These are phyloP conservation scores for Cryptococcus wingfieldii DNA, from an alignment of 1,284 basidiomycete genomes.

Conservation along the genomic window DNA sequence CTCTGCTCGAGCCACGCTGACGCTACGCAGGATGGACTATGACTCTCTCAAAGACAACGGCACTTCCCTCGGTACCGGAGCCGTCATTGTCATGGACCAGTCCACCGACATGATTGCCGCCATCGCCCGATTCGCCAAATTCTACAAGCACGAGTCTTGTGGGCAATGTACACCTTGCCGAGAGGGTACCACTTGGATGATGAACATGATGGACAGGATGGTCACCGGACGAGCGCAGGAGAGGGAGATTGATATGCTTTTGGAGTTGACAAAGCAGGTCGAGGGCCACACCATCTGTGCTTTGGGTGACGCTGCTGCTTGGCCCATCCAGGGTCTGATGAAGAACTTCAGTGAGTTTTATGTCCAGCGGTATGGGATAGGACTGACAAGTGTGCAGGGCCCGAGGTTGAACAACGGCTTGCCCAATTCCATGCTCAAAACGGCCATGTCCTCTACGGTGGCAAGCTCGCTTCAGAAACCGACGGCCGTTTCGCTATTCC, in stretches of 20 bases:
- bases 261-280: conserved; percentile 91
- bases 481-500: conserved; percentile 72
- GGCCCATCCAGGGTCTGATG: conserved; percentile 96
- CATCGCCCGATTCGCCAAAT: conserved; percentile 88
- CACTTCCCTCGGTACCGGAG: conserved; percentile 92
- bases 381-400: conserved; percentile 45
- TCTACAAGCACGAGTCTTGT: conserved; percentile 98
- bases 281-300: conserved; percentile 96
- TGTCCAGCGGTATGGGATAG: background rate
- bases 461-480: conserved; percentile 65
- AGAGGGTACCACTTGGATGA: conserved; percentile 97
- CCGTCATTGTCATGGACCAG: conserved; percentile 99
- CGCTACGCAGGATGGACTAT: conserved; percentile 80
- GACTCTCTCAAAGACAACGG: conserved; percentile 95
- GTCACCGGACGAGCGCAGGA: conserved; percentile 79
- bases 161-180: conserved; percentile 97
- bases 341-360: conserved; percentile 74
- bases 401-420: conserved; percentile 85
- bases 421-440: conserved; percentile 69
- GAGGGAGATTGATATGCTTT: conserved; percentile 95
- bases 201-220: conserved; percentile 92
- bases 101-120: conserved; percentile 88
- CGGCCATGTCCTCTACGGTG: conserved; percentile 86
- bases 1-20: conserved; percentile 1
- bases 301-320: conserved; percentile 93